Conservation (phyloP, 768 basidiomycete species). For the Leccinum aurantiacum region DNA sequence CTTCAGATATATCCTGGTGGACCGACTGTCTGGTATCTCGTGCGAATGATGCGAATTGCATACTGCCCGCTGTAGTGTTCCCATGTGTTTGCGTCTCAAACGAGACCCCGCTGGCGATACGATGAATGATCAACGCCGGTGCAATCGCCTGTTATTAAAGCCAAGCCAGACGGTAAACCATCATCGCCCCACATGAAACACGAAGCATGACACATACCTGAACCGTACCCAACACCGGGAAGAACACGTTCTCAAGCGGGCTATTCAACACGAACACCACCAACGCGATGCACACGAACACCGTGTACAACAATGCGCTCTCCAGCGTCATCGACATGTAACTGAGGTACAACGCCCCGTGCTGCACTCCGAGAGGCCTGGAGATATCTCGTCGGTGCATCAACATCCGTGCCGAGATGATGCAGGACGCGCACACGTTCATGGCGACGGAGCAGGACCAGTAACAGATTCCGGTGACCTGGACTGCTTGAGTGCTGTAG, state of each 20-base stretch:
- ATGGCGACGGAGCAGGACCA: constrained; percentile 18
- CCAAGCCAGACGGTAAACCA: not conserved
- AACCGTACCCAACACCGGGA: constrained; percentile 21
- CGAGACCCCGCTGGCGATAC: constrained; percentile 22
- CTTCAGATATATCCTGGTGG: constrained; percentile 1
- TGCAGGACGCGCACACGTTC: constrained; percentile 16
- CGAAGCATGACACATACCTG: constrained; percentile 13
- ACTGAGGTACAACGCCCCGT: constrained; percentile 21
- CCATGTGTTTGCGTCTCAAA: constrained; percentile 18
- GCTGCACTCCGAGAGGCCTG: constrained; percentile 7
- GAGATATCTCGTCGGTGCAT: constrained; percentile 19
- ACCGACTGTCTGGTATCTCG: not conserved
- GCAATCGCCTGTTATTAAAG: constrained; percentile 13
- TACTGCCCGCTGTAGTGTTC: not conserved
- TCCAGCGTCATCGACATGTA: constrained; percentile 30
- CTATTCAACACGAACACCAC: constrained; percentile 19
- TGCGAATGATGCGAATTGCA: constrained; percentile 13
- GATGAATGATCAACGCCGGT: constrained; percentile 21
- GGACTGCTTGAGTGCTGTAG: constrained; percentile 17
- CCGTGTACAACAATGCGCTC: constrained; percentile 22
- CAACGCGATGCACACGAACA: constrained; percentile 12
- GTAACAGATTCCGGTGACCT: constrained; percentile 13
- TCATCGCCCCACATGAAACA: not conserved
- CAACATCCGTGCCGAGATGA: constrained; percentile 19
- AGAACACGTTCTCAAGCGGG: constrained; percentile 25